phyloP scores from a whole-genome alignment of 2,329 filamentous ascomycete genomes.

The Pyrenophora teres region DNA sequence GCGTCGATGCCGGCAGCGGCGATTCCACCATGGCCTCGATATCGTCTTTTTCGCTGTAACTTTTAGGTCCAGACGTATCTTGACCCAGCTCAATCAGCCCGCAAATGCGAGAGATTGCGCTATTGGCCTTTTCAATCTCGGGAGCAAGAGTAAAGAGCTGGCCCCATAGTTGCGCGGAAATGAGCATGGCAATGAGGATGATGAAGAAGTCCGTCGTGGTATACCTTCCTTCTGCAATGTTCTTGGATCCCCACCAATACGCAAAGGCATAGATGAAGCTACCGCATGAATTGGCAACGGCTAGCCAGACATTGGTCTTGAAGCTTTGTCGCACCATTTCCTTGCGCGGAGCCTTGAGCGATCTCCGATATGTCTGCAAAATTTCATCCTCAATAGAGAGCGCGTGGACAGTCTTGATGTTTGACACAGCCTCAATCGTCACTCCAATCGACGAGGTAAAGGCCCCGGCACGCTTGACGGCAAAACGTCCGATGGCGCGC shows the following conservation, averaged over 20 bases:
- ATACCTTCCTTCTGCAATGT: conserved; percentile 69
- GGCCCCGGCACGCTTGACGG: conserved; percentile 58
- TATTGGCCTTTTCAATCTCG: conserved; percentile 70
- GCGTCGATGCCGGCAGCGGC: conserved; percentile 72
- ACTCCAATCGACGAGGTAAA: conserved; percentile 58
- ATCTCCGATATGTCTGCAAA: conserved; percentile 51
- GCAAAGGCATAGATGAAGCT: conserved; percentile 75
- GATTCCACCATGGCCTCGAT: conserved; percentile 41
- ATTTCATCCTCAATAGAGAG: conserved; percentile 59
- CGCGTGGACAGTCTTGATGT: conserved; percentile 58
- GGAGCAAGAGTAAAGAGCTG: conserved; percentile 77
- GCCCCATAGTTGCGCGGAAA: conserved; percentile 73
- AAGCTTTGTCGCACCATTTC: conserved; percentile 57
- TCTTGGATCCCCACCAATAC: conserved; percentile 79
- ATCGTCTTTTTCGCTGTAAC: conserved; percentile 66
- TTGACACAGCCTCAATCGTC: conserved; percentile 57
- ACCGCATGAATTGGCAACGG: conserved; percentile 63
- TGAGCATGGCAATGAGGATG: conserved; percentile 71
- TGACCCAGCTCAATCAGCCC: conserved; percentile 53
- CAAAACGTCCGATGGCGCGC: conserved; percentile 63
- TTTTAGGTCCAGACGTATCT: conserved; percentile 58
- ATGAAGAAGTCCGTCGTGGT: conserved; percentile 74
- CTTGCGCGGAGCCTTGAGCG: conserved; percentile 53
- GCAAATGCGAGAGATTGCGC: conserved; percentile 79
- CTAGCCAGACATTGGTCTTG: conserved; percentile 63